Evolutionary conservation across 164 flowering plant genomes (phyloP).

Genomic region (Pachysandra terminalis): DNA sequence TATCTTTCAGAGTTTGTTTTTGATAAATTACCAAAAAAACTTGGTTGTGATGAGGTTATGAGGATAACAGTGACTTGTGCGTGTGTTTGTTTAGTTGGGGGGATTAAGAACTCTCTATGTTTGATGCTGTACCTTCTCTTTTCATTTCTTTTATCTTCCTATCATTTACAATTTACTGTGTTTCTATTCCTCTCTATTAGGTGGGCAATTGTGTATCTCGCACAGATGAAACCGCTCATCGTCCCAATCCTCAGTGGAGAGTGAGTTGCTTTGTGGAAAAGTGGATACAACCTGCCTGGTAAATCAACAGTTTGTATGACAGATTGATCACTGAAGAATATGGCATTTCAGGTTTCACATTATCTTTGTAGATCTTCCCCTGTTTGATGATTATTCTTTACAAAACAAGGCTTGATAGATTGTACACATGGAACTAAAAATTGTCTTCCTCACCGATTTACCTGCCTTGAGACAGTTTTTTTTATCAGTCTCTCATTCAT

Average conservation of each 20-base stretch:
- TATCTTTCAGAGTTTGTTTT: too few species aligned
- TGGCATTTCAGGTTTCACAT: not conserved
- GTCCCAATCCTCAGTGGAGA: conserved; percentile 49
- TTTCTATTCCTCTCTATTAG: conserved; percentile 21
- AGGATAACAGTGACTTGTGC: too few species aligned
- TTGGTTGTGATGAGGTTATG: too few species aligned
- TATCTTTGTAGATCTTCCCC: conserved; percentile 5
- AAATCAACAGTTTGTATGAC: conserved; percentile 9
- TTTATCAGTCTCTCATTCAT: not conserved
- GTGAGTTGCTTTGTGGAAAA: conserved; percentile 20
- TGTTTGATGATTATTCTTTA: too few species aligned
- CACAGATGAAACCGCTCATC: conserved; percentile 52
- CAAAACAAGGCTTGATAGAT: too few species aligned
- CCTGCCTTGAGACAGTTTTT: not conserved
- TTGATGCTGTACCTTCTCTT: not conserved
- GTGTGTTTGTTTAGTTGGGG: too few species aligned
- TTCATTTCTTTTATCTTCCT: not conserved
- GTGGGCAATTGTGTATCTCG: conserved; percentile 62
- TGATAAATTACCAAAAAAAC: too few species aligned
- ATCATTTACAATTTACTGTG: not conserved
- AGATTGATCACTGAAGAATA: conserved; percentile 4
- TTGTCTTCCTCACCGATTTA: not conserved
- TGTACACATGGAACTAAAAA: too few species aligned
- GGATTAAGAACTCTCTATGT: not conserved
- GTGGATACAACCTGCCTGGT: not conserved